Base-by-base conservation (phyloP, 148 eudicot species). In the Vaccinium corymbosum region DNA sequence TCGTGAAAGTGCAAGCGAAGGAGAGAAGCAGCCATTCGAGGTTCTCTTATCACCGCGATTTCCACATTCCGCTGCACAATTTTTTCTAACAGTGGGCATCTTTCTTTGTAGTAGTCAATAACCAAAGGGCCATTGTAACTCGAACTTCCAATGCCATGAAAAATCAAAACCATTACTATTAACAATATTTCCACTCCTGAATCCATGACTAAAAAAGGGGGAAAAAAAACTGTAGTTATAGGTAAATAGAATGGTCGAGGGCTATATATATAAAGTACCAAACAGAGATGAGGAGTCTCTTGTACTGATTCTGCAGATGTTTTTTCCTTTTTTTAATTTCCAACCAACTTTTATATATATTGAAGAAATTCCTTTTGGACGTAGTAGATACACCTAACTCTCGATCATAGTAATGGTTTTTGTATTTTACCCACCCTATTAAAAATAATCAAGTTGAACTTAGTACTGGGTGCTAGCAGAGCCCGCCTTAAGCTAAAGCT, bases 1-100 rank as follows among this genome's bases (percentile, higher is more conserved):
- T 91, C 95, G 71, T 92, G 94, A 81, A 92, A 92, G 80, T 94
- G 97, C 79, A 94, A 87, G 79, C 94, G 88, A 17, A 93, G 91
- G 75, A 93, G 90, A 6, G 91, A 90, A 32, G 94, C 93, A 35
- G 94, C 97, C 70, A 90, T 87, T 9, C 92, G 80, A 78, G 94
- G 93, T 46, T 92, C 91, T 85, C 79, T 88, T 1, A 89, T 82
- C 50, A 92, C 91, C n/a, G 90, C 89, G 57, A 83, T 88, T 87
- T 86, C 87, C 19, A 93, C 89, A 78, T 86, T 80, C 81, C 87
- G 87, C 83, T 85, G 84, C 84, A 93, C 93, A 11, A 89, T 88
- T 49, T 89, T 85, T 85, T 93, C 91, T 6, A 89, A 76, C 77
- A 86, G 66, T 1, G 96, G 94, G 72, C 94, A 92, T 12, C 89